Base-by-base conservation (phyloP, 352 stramenopile species). In the Phytophthora lateralis region DNA sequence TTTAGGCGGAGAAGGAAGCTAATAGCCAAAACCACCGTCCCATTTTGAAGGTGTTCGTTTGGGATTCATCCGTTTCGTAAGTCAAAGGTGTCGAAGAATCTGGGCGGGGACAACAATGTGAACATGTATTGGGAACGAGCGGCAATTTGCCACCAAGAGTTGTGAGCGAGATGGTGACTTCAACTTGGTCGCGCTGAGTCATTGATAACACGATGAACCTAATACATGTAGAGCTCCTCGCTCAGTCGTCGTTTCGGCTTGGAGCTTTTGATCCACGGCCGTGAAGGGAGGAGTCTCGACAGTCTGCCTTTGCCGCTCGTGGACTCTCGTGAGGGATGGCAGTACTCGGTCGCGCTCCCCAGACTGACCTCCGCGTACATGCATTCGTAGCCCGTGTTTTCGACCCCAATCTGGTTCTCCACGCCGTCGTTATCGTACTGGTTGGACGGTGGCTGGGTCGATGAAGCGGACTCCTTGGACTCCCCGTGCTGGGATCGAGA, bases 301-400 rank as follows among this genome's bases (percentile, higher is more conserved):
- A 73, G 17, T 38, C 41, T 59, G 7, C 38, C 37, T 29, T 35
- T 59, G 6, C 12, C n/a, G 0, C 7, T 12, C 7, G 41, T 49
- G 7, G 55, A 53, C 0, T 6, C 34, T 6, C 8, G 29, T 1
- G 48, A 38, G 6, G 53, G 37, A 24, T 57, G 20, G 17, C 21
- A 24, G n/a, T 51, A 60, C 14, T 59, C 55, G 20, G 21, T 43
- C 0, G 52, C 45, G 32, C 26, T 52, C 2, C 37, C 45, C 14
- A 66, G 43, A 15, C 32, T 58, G 4, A 73, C 59, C 15, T 73
- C 58, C 11, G 52, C 29, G 48, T 73, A 68, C 64, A 69, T 65
- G 37, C 55, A 68, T 30, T 69, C 41, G 37, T 42, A 65, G 11
- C 48, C 54, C 4, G 43, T 24, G 26, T 52, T 35, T 32, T 73